Evolutionary conservation across 108 stramenopile genomes (phyloP), one percentile per base, ranked within the genome.

Genomic region (Cylindrotheca closterium): DNA sequence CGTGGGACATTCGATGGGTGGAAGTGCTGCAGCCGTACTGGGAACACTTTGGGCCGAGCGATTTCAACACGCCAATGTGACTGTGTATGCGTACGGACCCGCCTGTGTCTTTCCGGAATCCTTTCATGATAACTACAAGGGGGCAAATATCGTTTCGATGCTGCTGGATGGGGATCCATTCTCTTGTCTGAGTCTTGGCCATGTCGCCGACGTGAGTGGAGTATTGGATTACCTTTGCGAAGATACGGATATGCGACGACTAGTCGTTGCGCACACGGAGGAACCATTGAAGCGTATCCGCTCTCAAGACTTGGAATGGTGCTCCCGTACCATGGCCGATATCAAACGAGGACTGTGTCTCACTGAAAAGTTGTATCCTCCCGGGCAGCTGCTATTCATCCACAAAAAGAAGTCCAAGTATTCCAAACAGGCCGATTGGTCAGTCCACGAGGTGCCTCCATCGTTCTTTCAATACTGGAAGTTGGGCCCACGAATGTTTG

Each of bases 91-190:
- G 7, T 72, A 47, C 30, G 58, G 79, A 42, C 27, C 72, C 3
- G 60, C 64, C 29, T 64, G 75, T 55, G 54, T 75, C 46, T 22
- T 60, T 21, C 53, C 75, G 47, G 25, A 69, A 30, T 60, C 56
- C 21, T 47, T 45, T 21, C 27, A 60, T 1, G 63, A 58, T 1
- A 59, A 34, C 18, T 30, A 57, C 12, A 63, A 46, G 23, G 52
- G 66, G 19, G 7, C 12, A 5, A 49, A 53, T 29, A 83, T 89
- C 25, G 47, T 85, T 15, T 84, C 83, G 3, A 62, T 90, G 23
- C 47, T 81, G 1, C 79, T 63, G 2, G 84, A 86, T 52, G 89
- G 89, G n/a, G 89, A 90, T 77, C 89, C 89, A 12, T 90, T 90
- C 66, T 76, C 79, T 21, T 67, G 58, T 28, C 55, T 90, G 26